Conservation (phyloP, 768 basidiomycete species). For the Boletus fagicola region DNA sequence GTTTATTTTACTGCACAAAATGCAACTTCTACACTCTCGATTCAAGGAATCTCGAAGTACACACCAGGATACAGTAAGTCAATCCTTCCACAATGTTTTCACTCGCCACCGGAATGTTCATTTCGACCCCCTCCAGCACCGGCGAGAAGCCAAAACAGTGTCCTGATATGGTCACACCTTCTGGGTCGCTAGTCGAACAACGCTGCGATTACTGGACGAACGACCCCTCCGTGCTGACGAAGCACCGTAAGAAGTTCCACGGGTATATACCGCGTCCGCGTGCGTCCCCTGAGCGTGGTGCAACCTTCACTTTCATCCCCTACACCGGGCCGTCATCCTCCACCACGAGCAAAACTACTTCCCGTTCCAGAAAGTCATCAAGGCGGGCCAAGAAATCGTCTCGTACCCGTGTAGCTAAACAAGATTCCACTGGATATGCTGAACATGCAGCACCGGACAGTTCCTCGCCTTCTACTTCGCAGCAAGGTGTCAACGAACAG, state of each 20-base stretch:
- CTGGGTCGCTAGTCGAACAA: not conserved
- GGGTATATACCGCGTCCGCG: slow-evolving; percentile 9
- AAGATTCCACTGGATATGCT: not conserved
- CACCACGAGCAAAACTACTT: not conserved
- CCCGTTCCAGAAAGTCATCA: no score
- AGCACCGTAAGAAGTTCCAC: slow-evolving; percentile 12
- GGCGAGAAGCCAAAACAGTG: slow-evolving; percentile 10
- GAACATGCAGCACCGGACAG: not conserved
- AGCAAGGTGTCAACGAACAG: not conserved
- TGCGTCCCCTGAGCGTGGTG: no score
- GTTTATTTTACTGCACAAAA: slow-evolving; percentile 5
- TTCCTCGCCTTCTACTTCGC: not conserved
- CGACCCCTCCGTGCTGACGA: slow-evolving; percentile 18
- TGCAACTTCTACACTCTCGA: slow-evolving; percentile 12
- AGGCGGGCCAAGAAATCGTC: not conserved
- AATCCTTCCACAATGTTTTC: not conserved
- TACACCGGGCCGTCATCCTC: not conserved
- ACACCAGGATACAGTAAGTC: slow-evolving; percentile 15
- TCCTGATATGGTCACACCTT: not conserved
- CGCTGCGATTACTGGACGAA: slow-evolving; percentile 11
- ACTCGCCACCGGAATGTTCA: not conserved
- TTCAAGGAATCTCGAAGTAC: slow-evolving; percentile 1
- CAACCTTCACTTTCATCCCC: not conserved
- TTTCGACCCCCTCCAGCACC: slow-evolving; percentile 4
- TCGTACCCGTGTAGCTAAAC: not conserved